Conservation (phyloP, 225 moss, liverwort and hornwort species). For the Anthoceros angustus region DNA sequence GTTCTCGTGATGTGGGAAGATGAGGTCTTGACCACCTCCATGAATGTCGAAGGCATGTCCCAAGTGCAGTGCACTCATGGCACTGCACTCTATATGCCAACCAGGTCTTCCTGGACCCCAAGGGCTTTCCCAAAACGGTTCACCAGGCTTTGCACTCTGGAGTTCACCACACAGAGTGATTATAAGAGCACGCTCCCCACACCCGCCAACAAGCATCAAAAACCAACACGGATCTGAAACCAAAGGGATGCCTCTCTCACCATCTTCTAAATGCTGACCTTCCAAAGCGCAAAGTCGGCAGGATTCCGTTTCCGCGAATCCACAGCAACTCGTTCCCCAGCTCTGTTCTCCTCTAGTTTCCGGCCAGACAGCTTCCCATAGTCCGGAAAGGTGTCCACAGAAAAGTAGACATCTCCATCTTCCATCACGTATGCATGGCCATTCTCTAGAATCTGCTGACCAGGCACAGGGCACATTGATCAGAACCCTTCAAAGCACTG, state of each 20-base stretch:
- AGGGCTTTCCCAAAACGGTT: slow-evolving; percentile 92
- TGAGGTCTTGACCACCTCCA: slow-evolving; percentile 89
- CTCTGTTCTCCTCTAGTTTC: slow-evolving; percentile 79
- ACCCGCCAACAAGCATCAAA: slow-evolving; percentile 5
- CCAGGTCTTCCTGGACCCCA: slow-evolving; percentile 97
- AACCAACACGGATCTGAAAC: slow-evolving; percentile 1
- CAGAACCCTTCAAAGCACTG: not conserved
- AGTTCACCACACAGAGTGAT: slow-evolving; percentile 8
- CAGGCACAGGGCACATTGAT: not conserved
- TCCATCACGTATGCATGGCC: slow-evolving; percentile 75
- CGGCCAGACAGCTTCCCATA: slow-evolving; percentile 87
- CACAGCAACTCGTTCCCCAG: slow-evolving; percentile 83
- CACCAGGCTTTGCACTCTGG: slow-evolving; percentile 95
- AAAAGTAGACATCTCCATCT: slow-evolving; percentile 88
- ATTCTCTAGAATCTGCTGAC: slow-evolving; percentile 68
- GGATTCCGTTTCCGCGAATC: slow-evolving; percentile 80
- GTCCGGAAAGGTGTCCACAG: slow-evolving; percentile 64
- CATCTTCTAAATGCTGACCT: slow-evolving; percentile 94
- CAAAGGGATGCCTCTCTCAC: slow-evolving; percentile 56
- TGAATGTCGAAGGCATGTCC: slow-evolving; percentile 85
- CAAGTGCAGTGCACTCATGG: slow-evolving; percentile 91
- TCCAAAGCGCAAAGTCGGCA: slow-evolving; percentile 99
- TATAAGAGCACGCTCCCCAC: not conserved
- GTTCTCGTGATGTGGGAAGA: slow-evolving; percentile 98
- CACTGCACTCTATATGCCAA: slow-evolving; percentile 99